Evolutionary conservation across 495 filamentous ascomycete genomes (phyloP).

Genomic region (Thermothielavioides terrestris): DNA sequence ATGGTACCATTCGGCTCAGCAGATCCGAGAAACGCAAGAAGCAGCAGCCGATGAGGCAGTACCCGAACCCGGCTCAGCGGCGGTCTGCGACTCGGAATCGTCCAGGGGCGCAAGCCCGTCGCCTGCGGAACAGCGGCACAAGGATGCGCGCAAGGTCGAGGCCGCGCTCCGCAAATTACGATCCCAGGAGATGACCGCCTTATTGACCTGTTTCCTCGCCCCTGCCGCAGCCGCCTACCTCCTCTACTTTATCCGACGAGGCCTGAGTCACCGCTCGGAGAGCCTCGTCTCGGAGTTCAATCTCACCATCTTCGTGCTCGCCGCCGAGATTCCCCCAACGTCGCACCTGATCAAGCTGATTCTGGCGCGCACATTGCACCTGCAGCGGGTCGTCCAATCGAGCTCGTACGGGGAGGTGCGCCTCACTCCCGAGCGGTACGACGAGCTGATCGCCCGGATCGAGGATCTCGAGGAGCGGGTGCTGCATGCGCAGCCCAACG

Average conservation of each 20-base stretch:
- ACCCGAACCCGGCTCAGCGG: background rate
- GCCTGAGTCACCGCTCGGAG: slow-evolving; percentile 74
- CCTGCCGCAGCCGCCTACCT: slow-evolving; percentile 72
- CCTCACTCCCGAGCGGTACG: slow-evolving; percentile 37
- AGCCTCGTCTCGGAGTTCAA: slow-evolving; percentile 86
- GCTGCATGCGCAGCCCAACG: slow-evolving; percentile 15
- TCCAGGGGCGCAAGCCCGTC: background rate
- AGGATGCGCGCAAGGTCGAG: slow-evolving; percentile 12
- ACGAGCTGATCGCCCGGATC: slow-evolving; percentile 54
- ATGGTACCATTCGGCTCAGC: slow-evolving; percentile 81
- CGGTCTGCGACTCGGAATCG: slow-evolving; percentile 31
- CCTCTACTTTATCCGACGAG: slow-evolving; percentile 62
- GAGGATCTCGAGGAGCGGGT: slow-evolving; percentile 56
- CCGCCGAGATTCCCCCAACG: slow-evolving; percentile 73
- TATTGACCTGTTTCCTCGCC: slow-evolving; percentile 69
- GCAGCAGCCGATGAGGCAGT: slow-evolving; percentile 38
- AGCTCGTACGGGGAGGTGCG: slow-evolving; percentile 38
- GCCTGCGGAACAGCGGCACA: background rate
- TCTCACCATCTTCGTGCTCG: slow-evolving; percentile 86
- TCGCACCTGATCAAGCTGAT: slow-evolving; percentile 75
- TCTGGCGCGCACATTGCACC: slow-evolving; percentile 67
- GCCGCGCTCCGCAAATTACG: slow-evolving; percentile 57
- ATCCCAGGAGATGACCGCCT: slow-evolving; percentile 61
- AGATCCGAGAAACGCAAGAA: slow-evolving; percentile 42
- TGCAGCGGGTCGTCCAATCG: slow-evolving; percentile 64